A percentile compares a stretch with the other conserved stretches of the same genome.
Evolutionary conservation across 139 green algal genomes (phyloP).

Genomic region (Diplosphaera chodatii): DNA sequence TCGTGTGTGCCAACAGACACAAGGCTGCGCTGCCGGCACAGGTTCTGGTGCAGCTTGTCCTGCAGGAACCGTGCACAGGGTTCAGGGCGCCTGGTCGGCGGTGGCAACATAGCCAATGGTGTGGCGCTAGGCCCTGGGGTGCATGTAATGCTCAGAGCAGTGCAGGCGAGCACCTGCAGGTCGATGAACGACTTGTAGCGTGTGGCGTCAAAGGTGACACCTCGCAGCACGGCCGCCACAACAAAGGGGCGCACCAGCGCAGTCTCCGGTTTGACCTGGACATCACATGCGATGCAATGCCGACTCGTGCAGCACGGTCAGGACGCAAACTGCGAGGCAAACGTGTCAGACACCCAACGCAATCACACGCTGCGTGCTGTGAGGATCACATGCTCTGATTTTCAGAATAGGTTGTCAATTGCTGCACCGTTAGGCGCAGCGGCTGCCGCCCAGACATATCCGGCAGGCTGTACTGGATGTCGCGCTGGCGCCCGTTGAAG

Average conservation of each 20-base stretch:
- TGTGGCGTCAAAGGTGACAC: conserved; percentile 74
- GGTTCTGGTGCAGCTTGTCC: conserved; percentile 98
- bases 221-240: conserved; percentile 88
- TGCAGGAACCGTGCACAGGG: conserved; percentile 30
- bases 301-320: no score
- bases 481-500: conserved; percentile 64
- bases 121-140: no score
- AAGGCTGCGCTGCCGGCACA: conserved; percentile 91
- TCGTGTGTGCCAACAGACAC: conserved; percentile 99
- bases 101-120: no score
- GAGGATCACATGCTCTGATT: no score
- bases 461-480: conserved; percentile 69
- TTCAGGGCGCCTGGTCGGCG: no score
- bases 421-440: not conserved
- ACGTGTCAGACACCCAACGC: no score
- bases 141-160: not conserved
- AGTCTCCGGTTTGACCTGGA: conserved; percentile 74
- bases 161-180: conserved; percentile 53
- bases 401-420: not conserved
- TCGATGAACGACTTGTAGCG: conserved; percentile 97
- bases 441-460: conserved; percentile 51
- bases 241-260: conserved; percentile 93
- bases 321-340: no score
- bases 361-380: no score
- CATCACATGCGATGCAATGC: no score